These are phyloP conservation scores for Candida broadrunensis DNA, from an alignment of 805 yeast species.

Conservation along the genomic window DNA sequence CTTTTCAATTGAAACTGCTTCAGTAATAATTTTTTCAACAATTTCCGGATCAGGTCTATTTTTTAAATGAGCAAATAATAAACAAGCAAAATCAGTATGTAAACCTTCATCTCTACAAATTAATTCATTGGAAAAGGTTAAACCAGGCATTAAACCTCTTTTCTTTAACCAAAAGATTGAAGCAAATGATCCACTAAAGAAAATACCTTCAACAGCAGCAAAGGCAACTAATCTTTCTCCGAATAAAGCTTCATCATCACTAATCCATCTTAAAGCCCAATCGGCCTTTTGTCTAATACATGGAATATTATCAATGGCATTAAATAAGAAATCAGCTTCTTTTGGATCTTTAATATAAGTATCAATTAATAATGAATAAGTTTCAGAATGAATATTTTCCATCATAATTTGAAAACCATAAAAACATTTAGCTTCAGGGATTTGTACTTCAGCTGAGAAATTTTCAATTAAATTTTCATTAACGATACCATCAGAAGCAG, in stretches of 20 bases:
- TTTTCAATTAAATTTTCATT: conserved; percentile 97
- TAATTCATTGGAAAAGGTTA: conserved; percentile 95
- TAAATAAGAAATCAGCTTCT: conserved; percentile 85
- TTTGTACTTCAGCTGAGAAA: conserved; percentile 94
- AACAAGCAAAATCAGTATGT: conserved; percentile 97
- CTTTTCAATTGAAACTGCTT: conserved; percentile 93
- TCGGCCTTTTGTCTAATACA: conserved; percentile 96
- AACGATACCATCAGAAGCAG: conserved; percentile 98
- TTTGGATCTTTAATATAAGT: conserved; percentile 94
- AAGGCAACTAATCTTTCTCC: conserved; percentile 97
- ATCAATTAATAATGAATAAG: conserved; percentile 91
- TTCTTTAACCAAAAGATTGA: conserved; percentile 98
- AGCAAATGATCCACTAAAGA: conserved; percentile 97
- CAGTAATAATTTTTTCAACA: conserved; percentile 84
- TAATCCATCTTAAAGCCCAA: conserved; percentile 98
- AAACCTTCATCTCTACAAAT: conserved; percentile 98
- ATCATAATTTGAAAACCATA: conserved; percentile 99
- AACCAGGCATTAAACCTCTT: conserved; percentile 98
- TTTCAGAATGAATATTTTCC: conserved; percentile 98
- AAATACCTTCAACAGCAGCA: conserved; percentile 98
- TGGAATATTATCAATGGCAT: conserved; percentile 95
- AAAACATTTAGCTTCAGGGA: conserved; percentile 97
- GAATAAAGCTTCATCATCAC: conserved; percentile 81
- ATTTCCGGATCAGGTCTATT: conserved; percentile 80
- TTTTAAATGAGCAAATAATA: conserved; percentile 87